phyloP scores from a whole-genome alignment of 345 rosid genomes.

The Mangifera indica region DNA sequence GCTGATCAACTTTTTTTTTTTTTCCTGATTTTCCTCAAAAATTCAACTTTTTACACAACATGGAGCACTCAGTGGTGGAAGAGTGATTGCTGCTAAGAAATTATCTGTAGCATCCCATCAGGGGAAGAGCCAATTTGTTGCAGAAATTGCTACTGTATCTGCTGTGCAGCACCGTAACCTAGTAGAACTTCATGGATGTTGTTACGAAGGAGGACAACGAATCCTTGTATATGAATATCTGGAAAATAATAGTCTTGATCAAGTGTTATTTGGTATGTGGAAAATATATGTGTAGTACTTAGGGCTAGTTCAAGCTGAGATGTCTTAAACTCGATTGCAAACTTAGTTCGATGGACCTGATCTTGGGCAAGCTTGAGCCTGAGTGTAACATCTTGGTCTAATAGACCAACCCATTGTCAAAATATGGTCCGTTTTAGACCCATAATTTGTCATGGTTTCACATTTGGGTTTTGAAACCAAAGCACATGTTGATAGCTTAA shows the following conservation, averaged over 20 bases:
- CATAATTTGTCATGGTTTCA: no score
- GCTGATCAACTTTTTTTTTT: no score
- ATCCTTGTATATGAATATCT: slow-evolving; percentile 53
- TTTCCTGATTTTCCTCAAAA: neutral
- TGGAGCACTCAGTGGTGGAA: slow-evolving; percentile 10
- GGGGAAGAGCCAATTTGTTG: slow-evolving; percentile 25
- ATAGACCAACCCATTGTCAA: no score
- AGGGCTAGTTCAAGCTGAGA: no score
- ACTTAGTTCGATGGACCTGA: no score
- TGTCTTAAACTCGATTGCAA: no score
- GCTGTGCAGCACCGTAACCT: slow-evolving; percentile 56
- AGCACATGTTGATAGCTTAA: no score
- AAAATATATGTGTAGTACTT: neutral
- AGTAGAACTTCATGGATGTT: slow-evolving; percentile 51
- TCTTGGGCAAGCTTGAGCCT: no score
- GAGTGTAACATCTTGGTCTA: no score
- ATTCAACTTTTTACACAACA: neutral
- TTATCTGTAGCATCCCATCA: slow-evolving; percentile 18
- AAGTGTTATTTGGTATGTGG: slow-evolving; percentile 39
- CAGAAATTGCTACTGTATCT: slow-evolving; percentile 23
- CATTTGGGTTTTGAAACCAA: no score
- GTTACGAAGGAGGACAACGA: slow-evolving; percentile 41
- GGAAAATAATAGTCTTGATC: slow-evolving; percentile 57
- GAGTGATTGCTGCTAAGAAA: slow-evolving; percentile 5
- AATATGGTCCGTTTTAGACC: no score